A percentile compares a stretch with the other conserved stretches of the same genome.
phyloP scores from a whole-genome alignment of 805 yeast genomes.

The Wickerhamomyces subpelliculosus region DNA sequence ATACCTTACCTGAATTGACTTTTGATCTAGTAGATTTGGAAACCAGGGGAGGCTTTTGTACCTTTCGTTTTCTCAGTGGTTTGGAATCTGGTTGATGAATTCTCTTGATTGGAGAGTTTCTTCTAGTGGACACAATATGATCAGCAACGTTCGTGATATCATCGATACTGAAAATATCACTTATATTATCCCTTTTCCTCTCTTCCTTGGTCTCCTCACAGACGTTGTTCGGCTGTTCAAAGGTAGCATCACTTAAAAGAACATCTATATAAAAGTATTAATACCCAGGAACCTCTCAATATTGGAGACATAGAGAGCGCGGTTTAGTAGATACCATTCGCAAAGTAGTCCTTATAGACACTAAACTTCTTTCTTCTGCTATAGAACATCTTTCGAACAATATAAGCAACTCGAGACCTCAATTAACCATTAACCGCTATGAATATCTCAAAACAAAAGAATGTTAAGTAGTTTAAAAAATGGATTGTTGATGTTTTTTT shows the following conservation, averaged over 20 bases:
- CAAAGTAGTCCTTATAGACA: conserved; percentile 18
- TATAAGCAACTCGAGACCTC: no score
- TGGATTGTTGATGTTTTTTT: no score
- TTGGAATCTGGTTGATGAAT: neutral
- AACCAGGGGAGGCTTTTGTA: neutral
- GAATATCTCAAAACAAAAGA: no score
- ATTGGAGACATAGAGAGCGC: neutral
- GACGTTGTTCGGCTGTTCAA: neutral
- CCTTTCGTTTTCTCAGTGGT: neutral
- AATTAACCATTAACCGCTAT: no score
- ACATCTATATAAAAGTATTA: neutral
- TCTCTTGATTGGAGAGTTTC: neutral
- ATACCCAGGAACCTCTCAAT: neutral
- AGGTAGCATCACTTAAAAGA: neutral
- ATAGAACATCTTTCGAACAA: conserved; percentile 12
- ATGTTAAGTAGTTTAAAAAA: no score
- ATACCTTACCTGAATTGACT: no score
- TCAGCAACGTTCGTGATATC: neutral
- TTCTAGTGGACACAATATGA: neutral
- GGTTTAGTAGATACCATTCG: conserved; percentile 10
- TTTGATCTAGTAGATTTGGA: no score
- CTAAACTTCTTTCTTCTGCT: conserved; percentile 13
- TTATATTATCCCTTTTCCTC: neutral
- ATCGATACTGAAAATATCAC: neutral
- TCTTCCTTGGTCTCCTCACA: neutral